Percentiles rank a stretch among this genome's conserved stretches.
Evolutionary conservation across 2,329 filamentous ascomycete species (phyloP).

Genomic region (Fusarium tricinctum): DNA sequence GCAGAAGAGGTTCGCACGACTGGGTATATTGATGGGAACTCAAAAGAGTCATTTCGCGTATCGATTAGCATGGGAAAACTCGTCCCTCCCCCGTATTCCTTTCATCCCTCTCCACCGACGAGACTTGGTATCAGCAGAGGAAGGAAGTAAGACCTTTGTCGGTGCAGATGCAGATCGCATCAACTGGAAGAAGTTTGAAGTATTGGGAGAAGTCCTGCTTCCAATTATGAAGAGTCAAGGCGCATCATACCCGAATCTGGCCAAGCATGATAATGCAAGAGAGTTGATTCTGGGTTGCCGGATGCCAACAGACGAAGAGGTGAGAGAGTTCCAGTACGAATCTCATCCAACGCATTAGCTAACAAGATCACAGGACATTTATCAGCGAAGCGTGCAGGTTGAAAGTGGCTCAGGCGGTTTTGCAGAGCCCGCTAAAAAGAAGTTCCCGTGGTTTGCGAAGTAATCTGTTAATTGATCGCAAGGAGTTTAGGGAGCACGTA

Average conservation of each 20-base stretch:
- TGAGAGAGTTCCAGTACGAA: slow-evolving; percentile 64
- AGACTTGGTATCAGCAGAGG: slow-evolving; percentile 91
- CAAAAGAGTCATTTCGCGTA: slow-evolving; percentile 95
- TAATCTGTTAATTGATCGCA: slow-evolving; percentile 46
- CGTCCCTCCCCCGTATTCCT: slow-evolving; percentile 88
- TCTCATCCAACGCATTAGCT: slow-evolving; percentile 25
- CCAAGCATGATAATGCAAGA: slow-evolving; percentile 76
- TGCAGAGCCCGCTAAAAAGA: slow-evolving; percentile 70
- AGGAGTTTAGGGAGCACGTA: slow-evolving; percentile 49
- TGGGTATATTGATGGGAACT: slow-evolving; percentile 92
- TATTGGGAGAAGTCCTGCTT: slow-evolving; percentile 91
- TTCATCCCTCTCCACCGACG: slow-evolving; percentile 91
- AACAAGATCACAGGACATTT: slow-evolving; percentile 68
- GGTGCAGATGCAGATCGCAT: slow-evolving; percentile 80
- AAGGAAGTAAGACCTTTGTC: slow-evolving; percentile 91
- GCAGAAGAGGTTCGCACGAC: slow-evolving; percentile 86
- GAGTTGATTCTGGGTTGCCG: slow-evolving; percentile 85
- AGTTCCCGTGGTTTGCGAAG: slow-evolving; percentile 76
- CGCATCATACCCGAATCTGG: slow-evolving; percentile 80
- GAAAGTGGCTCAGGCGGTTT: slow-evolving; percentile 64
- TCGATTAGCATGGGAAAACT: slow-evolving; percentile 97
- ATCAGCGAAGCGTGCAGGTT: slow-evolving; percentile 72
- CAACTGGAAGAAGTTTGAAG: slow-evolving; percentile 99
- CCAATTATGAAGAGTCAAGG: slow-evolving; percentile 94
- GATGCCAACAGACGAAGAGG: slow-evolving; percentile 89